These are phyloP conservation scores for Alternaria rosae DNA, from an alignment of 2,329 filamentous ascomycete genomes.

Conservation along the genomic window DNA sequence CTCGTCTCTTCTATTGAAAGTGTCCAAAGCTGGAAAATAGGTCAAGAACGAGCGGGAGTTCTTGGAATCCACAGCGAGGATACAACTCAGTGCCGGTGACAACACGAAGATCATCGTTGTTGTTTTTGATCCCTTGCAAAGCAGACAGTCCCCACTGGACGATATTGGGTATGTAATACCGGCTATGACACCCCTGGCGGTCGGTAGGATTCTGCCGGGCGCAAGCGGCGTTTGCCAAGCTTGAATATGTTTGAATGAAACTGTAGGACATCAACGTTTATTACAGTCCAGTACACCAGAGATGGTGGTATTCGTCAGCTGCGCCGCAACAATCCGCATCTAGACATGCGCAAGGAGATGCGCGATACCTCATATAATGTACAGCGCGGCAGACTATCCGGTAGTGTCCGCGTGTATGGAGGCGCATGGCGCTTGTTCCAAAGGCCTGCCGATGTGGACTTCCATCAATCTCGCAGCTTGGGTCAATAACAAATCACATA, in stretches of 20 bases:
- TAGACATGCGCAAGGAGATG: neutral
- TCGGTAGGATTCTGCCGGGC: conserved; percentile 14
- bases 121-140: neutral
- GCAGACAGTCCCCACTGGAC: neutral
- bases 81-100: neutral
- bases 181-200: conserved; percentile 9
- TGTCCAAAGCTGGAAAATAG: neutral
- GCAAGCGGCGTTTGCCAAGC: neutral
- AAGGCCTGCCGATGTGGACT: neutral
- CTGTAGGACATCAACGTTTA: conserved; percentile 5
- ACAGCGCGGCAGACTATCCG: conserved; percentile 1
- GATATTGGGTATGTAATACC: conserved; percentile 4
- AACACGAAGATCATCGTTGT: neutral
- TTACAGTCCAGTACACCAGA: neutral
- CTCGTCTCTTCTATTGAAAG: neutral
- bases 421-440: neutral
- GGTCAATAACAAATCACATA: neutral
- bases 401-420: neutral
- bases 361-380: neutral
- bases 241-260: neutral
- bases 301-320: neutral
- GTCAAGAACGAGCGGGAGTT: neutral
- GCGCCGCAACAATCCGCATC: neutral
- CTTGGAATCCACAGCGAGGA: neutral
- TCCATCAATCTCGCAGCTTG: neutral